Base-by-base conservation (phyloP, 805 yeast genomes). In the Myxozyma kluyveri region DNA sequence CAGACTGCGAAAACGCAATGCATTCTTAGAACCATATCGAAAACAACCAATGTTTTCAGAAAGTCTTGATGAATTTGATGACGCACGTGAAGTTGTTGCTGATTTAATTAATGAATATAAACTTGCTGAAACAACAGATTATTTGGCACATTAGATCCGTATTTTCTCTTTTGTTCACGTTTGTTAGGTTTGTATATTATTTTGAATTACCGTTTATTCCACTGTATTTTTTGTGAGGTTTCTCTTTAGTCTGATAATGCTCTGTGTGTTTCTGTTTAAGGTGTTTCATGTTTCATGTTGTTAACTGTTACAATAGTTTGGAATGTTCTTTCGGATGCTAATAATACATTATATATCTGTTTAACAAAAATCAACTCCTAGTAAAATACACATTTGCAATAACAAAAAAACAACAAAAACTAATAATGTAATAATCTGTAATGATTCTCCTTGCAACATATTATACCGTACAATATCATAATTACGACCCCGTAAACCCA, bases 41-140 rank as follows among this genome's bases (percentile, higher is more conserved):
- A 74, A 73, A 54, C 66, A 67, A 55, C 71, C 73, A 3, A 69
- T 70, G 72, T 73, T 73, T 59, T 68, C 67, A 19, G 65, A 72
- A 31, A 63, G 65, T 6, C 54, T 70, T n/a, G 72, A 67, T 3
- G 98, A 96, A 24, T 91, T 93, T 65, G 96, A 88, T 45, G 76
- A 86, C 62, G 72, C 85, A 26, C 82, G 89, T 62, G 77, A 82
- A 56, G 88, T 86, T 50, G 86, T 91, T 2, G 74, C 85, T 56
- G 82, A 82, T 44, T 77, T 88, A 21, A 83, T 93, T 42, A 84
- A 82, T 47, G 90, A 85, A 64, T 90, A 86, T 64, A 93, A 86
- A 66, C 75, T 83, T 3, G 91, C 86, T 58, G 86, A 85, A 56
- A 73, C 83, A 29, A 81, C 49, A 26, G 57, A 61, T 9, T 63